Percentiles rank a stretch among this genome's conserved stretches.
Conservation (phyloP, 305 asterid species). For the Ruellia speciosa region DNA sequence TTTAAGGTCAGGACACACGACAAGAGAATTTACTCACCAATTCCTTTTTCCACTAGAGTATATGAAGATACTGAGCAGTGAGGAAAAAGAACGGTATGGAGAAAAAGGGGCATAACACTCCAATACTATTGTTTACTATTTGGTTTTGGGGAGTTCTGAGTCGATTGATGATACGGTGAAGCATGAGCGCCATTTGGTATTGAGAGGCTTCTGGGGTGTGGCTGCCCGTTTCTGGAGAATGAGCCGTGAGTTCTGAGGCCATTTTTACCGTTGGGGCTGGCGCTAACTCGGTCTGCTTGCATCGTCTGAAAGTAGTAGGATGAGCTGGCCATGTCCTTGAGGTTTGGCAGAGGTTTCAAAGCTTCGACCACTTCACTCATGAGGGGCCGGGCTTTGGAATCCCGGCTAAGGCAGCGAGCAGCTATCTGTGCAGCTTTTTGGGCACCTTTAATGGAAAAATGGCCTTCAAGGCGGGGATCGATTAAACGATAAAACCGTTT, state of each 20-base stretch:
- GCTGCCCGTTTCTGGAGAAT: constrained; percentile 38
- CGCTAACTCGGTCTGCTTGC: constrained; percentile 42
- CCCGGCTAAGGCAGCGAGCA: constrained; percentile 50
- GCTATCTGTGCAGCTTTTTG: constrained; percentile 60
- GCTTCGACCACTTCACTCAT: constrained; percentile 65
- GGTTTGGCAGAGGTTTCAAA: constrained; percentile 57
- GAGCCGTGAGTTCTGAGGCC: constrained; percentile 35
- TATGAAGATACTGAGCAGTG: background rate
- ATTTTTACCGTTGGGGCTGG: constrained; percentile 47
- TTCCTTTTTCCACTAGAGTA: background rate
- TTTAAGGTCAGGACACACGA: no score
- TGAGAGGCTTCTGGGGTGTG: constrained; percentile 48
- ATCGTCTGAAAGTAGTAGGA: constrained; percentile 52
- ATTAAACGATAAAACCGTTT: constrained; percentile 45
- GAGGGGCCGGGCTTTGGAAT: constrained; percentile 49
- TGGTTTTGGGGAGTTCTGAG: constrained; percentile 53
- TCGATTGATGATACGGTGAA: constrained; percentile 40
- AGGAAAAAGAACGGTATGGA: no score
- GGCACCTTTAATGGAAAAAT: constrained; percentile 59
- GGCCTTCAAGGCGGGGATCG: constrained; percentile 69
- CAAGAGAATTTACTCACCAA: background rate
- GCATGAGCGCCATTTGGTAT: constrained; percentile 38
- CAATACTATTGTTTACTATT: constrained; percentile 31
- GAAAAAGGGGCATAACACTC: constrained; percentile 10
- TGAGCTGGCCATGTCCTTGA: constrained; percentile 73